Conservation (phyloP, 2,329 filamentous ascomycete genomes). For the Colletotrichum eleusines region DNA sequence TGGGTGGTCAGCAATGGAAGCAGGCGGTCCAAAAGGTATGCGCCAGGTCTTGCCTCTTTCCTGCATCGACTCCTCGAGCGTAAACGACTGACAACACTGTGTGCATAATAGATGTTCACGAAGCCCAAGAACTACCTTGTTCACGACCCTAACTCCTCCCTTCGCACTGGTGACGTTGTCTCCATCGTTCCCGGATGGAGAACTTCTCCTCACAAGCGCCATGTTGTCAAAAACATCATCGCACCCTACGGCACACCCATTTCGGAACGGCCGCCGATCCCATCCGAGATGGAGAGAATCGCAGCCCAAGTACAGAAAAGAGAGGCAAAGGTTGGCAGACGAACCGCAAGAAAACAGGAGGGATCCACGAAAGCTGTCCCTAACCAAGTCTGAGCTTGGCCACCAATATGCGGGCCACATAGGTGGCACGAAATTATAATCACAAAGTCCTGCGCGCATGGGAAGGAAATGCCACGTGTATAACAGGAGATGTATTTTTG, state of each 20-base stretch:
- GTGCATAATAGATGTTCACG: conserved; percentile 70
- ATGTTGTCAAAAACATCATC: conserved; percentile 81
- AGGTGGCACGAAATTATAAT: neutral
- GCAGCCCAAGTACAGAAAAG: conserved; percentile 66
- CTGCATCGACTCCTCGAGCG: neutral
- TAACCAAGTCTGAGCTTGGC: conserved; percentile 7
- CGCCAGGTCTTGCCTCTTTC: neutral
- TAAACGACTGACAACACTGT: neutral
- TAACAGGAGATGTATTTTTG: neutral
- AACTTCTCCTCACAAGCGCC: conserved; percentile 74
- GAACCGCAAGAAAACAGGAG: conserved; percentile 51
- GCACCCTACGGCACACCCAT: conserved; percentile 75
- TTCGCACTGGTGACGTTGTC: conserved; percentile 81
- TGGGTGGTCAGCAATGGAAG: conserved; percentile 80
- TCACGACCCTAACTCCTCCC: conserved; percentile 81
- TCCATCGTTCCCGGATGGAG: conserved; percentile 76
- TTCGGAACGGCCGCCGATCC: conserved; percentile 73
- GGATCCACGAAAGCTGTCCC: neutral
- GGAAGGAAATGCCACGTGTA: conserved; percentile 9
- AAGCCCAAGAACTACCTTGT: conserved; percentile 75
- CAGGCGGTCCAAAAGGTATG: conserved; percentile 41
- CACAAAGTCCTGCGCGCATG: neutral
- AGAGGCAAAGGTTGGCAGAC: conserved; percentile 67
- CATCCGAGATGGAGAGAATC: conserved; percentile 72
- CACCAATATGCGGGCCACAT: neutral